phyloP scores from a whole-genome alignment of 257 asterid genomes.

The Ilex aquifolium region DNA sequence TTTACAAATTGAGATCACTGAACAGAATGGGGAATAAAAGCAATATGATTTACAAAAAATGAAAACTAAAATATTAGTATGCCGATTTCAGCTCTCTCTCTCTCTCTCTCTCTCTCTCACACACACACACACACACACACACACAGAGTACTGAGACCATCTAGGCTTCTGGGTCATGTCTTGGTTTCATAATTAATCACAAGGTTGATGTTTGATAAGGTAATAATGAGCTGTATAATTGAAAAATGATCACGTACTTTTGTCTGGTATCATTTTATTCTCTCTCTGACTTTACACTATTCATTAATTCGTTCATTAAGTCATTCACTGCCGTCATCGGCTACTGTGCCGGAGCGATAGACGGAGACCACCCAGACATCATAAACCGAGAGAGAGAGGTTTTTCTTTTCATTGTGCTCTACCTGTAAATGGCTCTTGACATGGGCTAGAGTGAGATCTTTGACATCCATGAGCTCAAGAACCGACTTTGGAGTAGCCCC shows the following conservation, averaged over 20 bases:
- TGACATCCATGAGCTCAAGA: constrained; percentile 88
- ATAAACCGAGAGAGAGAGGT: constrained; percentile 19
- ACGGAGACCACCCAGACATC: constrained; percentile 41
- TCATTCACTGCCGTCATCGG: constrained; percentile 67
- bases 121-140: neutral
- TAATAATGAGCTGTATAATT: constrained; percentile 52
- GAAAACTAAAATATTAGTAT: neutral
- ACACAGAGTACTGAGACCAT: constrained; percentile 20
- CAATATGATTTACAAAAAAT: neutral
- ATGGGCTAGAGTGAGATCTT: constrained; percentile 90
- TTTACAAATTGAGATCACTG: neutral
- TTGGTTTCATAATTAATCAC: constrained; percentile 58
- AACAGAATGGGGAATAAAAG: neutral
- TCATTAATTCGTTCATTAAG: constrained; percentile 49
- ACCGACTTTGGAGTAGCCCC: constrained; percentile 98
- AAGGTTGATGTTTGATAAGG: constrained; percentile 71
- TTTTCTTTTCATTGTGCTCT: constrained; percentile 10
- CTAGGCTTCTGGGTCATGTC: constrained; percentile 31
- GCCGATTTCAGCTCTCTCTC: neutral
- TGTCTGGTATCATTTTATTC: constrained; percentile 30
- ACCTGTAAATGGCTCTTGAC: constrained; percentile 96
- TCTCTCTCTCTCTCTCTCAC: constrained; percentile 15
- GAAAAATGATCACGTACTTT: constrained; percentile 78
- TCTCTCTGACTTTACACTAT: constrained; percentile 33
- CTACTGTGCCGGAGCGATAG: constrained; percentile 75